Conservation (phyloP, 129 eudicot genomes). For the Tagetes patula region DNA sequence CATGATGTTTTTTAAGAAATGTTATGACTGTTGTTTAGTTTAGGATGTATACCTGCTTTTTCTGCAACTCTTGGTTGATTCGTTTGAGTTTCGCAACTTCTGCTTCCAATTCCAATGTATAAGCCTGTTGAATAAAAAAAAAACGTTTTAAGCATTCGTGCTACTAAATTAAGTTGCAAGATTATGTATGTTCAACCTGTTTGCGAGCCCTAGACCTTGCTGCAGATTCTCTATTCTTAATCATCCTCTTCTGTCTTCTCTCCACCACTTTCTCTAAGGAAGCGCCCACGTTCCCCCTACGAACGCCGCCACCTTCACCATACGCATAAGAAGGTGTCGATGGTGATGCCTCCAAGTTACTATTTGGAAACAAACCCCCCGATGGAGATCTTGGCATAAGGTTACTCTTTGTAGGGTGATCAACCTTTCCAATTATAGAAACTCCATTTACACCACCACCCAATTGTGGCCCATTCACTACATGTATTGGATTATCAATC, state of each 20-base stretch:
- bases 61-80: conserved; percentile 66
- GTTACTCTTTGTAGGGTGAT: conserved; percentile 30
- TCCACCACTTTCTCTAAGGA: conserved; percentile 69
- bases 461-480: conserved; percentile 36
- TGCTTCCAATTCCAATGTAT: conserved; percentile 78
- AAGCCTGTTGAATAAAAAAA: conserved; percentile 51
- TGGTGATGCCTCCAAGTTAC: conserved; percentile 44
- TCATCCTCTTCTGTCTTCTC: conserved; percentile 84
- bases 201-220: conserved; percentile 93
- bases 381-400: too few species aligned
- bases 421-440: conserved; percentile 31
- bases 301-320: conserved; percentile 34
- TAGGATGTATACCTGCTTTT: conserved; percentile 51
- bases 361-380: conserved; percentile 3
- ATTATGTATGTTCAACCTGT: conserved; percentile 52
- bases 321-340: conserved; percentile 44
- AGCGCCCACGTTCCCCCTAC: conserved; percentile 44
- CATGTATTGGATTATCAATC: conserved; percentile 21
- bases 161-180: not conserved
- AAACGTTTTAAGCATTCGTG: not conserved
- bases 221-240: conserved; percentile 91
- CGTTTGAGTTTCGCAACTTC: conserved; percentile 74
- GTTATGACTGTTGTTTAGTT: not conserved
- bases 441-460: conserved; percentile 36
- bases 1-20: not conserved